A percentile compares a stretch with the other conserved stretches of the same genome.
These are phyloP conservation scores for Anthracocystis walkeri DNA, from an alignment of 1,284 basidiomycete genomes.

Conservation along the genomic window DNA sequence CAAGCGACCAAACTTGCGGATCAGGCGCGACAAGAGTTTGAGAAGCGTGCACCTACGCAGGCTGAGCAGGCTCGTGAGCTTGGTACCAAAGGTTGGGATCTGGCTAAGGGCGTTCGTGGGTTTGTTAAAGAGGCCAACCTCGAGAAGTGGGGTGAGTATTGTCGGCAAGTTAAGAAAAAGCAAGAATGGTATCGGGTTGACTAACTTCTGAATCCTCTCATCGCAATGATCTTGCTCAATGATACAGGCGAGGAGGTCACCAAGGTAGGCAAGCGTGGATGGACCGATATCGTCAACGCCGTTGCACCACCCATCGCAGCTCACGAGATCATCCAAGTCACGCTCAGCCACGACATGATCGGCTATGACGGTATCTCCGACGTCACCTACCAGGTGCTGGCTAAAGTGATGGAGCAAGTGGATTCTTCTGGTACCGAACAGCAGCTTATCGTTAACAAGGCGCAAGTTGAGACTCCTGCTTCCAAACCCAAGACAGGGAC, in stretches of 20 bases:
- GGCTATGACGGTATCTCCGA: conserved; percentile 95
- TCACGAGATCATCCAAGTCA: conserved; percentile 96
- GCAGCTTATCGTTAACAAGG: conserved; percentile 64
- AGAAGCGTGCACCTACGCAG: conserved; percentile 57
- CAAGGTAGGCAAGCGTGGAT: conserved; percentile 60
- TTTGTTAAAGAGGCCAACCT: conserved; percentile 59
- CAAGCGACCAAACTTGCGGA: conserved; percentile 65
- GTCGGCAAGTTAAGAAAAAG: neutral
- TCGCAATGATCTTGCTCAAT: neutral
- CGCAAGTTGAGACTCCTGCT: conserved; percentile 34
- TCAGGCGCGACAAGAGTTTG: conserved; percentile 66
- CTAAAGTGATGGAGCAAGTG: conserved; percentile 66
- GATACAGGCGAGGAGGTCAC: conserved; percentile 52
- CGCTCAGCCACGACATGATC: conserved; percentile 88
- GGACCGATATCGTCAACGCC: conserved; percentile 85
- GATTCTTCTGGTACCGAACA: conserved; percentile 51
- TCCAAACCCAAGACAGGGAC: conserved; percentile 36
- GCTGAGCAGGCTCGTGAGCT: conserved; percentile 45
- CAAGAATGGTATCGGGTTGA: conserved; percentile 10
- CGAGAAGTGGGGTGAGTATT: conserved; percentile 48
- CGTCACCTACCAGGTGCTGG: conserved; percentile 79
- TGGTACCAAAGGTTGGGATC: conserved; percentile 51
- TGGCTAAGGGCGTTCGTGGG: conserved; percentile 61
- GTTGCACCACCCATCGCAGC: conserved; percentile 98
- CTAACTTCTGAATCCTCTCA: neutral